Base-by-base conservation (phyloP, 2,329 filamentous ascomycete genomes). In the Colletotrichum cereale region DNA sequence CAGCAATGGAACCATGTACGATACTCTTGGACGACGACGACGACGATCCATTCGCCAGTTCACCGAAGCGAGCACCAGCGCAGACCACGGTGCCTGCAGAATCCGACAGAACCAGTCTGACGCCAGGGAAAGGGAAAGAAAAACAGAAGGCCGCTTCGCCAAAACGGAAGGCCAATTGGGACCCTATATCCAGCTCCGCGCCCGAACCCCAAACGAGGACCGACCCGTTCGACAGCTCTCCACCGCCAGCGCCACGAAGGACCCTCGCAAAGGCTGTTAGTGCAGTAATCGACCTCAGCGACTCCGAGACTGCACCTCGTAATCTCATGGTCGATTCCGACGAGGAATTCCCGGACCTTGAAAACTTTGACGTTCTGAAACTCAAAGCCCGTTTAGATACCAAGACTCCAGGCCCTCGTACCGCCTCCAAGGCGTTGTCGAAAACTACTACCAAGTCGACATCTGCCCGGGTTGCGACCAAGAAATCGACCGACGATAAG, bases 131-230 rank as follows among this genome's bases (percentile, higher is more conserved):
- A 26, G 60, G 69, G 4, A 72, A 72, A 26, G 60, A 66, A 3
- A 73, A 74, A 42, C 14, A 62, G 18, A 71, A 65, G 34, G 50
- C 67, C 2, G 77, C 71, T 21, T 55, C 74, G 7, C 69, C 76
- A 6, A 80, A 73, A 56, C 67, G 75, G 26, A 75, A 77, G 5
- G 76, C 76, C 3, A 78, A 79, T 0, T 87, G 85, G 85, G 85
- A 87, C 74, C 86, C 85, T 0, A 88, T 88, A 62, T 88, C 86
- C 0, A 88, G 86, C 75, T 88, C 85, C 1, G 86, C 85, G 5
- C 86, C 86, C 1, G 83, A 87, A 56, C 67, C 69, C 3, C 53
- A 60, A 1, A 2, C 36, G 7, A 58, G 66, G 6, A 48, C 44
- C 21, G 65, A 70, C 12, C 66, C 65, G 0, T 62, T 75, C 16